phyloP scores from a whole-genome alignment of 371 early-diverging fungal genomes.

The Saksenaea oblongispora region DNA sequence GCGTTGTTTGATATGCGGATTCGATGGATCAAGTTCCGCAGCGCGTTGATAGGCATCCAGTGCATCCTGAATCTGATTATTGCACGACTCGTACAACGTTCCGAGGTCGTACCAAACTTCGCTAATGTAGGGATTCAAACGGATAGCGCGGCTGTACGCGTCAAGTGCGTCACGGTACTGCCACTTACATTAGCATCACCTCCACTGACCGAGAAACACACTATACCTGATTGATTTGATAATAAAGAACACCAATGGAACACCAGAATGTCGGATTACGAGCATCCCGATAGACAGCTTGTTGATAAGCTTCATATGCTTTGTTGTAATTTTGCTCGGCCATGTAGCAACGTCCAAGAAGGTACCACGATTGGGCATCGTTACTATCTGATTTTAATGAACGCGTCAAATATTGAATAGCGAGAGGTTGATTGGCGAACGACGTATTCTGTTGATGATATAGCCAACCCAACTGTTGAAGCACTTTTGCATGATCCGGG shows the following conservation, averaged over 20 bases:
- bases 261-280: constrained; percentile 96
- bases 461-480: constrained; percentile 95
- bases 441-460: constrained; percentile 79
- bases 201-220: background rate
- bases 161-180: constrained; percentile 91
- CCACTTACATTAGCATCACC: background rate
- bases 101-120: constrained; percentile 97
- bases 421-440: constrained; percentile 80
- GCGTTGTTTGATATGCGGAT: constrained; percentile 83
- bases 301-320: constrained; percentile 96
- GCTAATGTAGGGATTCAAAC: constrained; percentile 86
- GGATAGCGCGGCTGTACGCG: constrained; percentile 92
- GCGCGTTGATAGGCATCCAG: constrained; percentile 94
- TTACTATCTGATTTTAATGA: constrained; percentile 81
- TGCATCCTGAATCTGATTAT: constrained; percentile 94
- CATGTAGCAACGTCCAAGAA: constrained; percentile 95
- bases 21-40: constrained; percentile 73
- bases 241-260: constrained; percentile 95
- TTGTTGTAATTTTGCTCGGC: constrained; percentile 88
- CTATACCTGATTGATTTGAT: constrained; percentile 81
- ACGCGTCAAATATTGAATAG: constrained; percentile 75
- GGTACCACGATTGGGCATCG: constrained; percentile 92
- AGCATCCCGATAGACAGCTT: constrained; percentile 91
- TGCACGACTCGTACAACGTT: constrained; percentile 93
- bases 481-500: constrained; percentile 89